phyloP scores from a whole-genome alignment of 2,329 filamentous ascomycete species.

The Xylariaceae sp. region DNA sequence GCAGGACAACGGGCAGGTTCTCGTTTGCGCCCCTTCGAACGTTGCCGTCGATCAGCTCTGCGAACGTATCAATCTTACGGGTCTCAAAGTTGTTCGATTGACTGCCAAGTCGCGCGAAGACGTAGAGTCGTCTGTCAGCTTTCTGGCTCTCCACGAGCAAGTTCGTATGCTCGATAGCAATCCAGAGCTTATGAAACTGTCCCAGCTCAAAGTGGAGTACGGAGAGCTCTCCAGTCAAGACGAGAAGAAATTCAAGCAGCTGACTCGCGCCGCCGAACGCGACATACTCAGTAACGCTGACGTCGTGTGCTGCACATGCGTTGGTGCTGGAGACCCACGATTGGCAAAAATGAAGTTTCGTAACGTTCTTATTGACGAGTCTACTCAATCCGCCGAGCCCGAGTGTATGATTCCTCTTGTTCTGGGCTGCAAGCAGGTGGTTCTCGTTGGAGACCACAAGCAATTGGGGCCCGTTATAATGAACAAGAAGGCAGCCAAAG shows the following conservation, averaged over 20 bases:
- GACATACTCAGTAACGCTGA: slow-evolving; percentile 94
- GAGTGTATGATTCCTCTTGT: slow-evolving; percentile 99
- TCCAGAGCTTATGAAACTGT: slow-evolving; percentile 84
- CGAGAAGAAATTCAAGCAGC: slow-evolving; percentile 96
- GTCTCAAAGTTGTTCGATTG: slow-evolving; percentile 91
- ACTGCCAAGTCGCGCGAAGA: slow-evolving; percentile 99
- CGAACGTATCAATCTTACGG: slow-evolving; percentile 91
- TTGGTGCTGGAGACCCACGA: slow-evolving; percentile 92
- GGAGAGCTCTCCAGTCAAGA: slow-evolving; percentile 92
- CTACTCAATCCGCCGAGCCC: slow-evolving; percentile 94
- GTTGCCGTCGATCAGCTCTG: slow-evolving; percentile 97
- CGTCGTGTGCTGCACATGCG: slow-evolving; percentile 97
- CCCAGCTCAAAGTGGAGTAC: slow-evolving; percentile 85
- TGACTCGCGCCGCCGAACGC: slow-evolving; percentile 88
- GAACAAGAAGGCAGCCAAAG: slow-evolving; percentile 99
- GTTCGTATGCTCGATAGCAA: slow-evolving; percentile 97
- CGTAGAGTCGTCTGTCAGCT: slow-evolving; percentile 96
- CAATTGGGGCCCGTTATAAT: slow-evolving; percentile 98
- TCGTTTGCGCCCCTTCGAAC: slow-evolving; percentile 96
- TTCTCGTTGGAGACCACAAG: slow-evolving; percentile 97
- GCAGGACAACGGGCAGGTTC: slow-evolving; percentile 87
- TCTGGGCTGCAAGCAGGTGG: slow-evolving; percentile 95
- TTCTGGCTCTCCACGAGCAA: slow-evolving; percentile 92
- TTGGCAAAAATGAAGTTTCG: slow-evolving; percentile 97
- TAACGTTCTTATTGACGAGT: slow-evolving; percentile 96